Evolutionary conservation across 2,329 filamentous ascomycete species (phyloP).

Genomic region (Sordariomycetes sp.): DNA sequence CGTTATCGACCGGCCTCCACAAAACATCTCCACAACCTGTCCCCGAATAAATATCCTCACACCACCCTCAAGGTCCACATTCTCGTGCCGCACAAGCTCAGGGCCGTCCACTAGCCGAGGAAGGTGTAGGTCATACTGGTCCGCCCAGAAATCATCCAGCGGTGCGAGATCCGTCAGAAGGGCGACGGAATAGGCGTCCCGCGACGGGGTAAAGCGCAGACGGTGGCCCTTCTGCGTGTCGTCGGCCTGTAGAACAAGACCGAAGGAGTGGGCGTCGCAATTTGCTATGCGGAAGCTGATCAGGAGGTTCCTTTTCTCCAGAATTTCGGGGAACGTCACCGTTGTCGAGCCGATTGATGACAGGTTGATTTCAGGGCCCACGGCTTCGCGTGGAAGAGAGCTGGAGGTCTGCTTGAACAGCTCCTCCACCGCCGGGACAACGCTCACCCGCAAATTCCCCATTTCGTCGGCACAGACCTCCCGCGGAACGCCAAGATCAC

Average conservation of each 20-base stretch:
- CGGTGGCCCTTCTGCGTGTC: slow-evolving; percentile 14
- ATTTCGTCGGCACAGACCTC: slow-evolving; percentile 16
- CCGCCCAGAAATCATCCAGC: slow-evolving; percentile 26
- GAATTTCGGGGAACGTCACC: slow-evolving; percentile 13
- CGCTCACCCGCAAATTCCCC: slow-evolving; percentile 15
- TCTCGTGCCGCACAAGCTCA: slow-evolving; percentile 20
- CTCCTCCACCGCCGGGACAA: slow-evolving; percentile 11
- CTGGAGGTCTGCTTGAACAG: slow-evolving; percentile 1
- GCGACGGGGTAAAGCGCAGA: slow-evolving; percentile 13
- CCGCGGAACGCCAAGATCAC: slow-evolving; percentile 20
- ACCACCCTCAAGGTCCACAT: slow-evolving; percentile 13
- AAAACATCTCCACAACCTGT: slow-evolving; percentile 17
- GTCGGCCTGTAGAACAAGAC: slow-evolving; percentile 17
- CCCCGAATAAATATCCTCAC: slow-evolving; percentile 15
- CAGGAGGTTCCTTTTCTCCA: slow-evolving; percentile 11
- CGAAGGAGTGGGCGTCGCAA: slow-evolving; percentile 17
- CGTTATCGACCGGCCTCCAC: slow-evolving; percentile 17
- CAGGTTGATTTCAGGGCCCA: slow-evolving; percentile 9
- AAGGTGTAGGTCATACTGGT: slow-evolving; percentile 20
- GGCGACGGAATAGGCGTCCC: slow-evolving; percentile 15
- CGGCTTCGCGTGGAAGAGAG: slow-evolving; percentile 5
- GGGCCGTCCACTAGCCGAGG: slow-evolving; percentile 21
- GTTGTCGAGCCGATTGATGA: slow-evolving; percentile 14
- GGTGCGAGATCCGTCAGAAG: slow-evolving; percentile 19
- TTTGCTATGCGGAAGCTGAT: slow-evolving; percentile 13